These are phyloP conservation scores for Gelatoporia subvermispora DNA, from an alignment of 768 basidiomycete species.

Conservation along the genomic window DNA sequence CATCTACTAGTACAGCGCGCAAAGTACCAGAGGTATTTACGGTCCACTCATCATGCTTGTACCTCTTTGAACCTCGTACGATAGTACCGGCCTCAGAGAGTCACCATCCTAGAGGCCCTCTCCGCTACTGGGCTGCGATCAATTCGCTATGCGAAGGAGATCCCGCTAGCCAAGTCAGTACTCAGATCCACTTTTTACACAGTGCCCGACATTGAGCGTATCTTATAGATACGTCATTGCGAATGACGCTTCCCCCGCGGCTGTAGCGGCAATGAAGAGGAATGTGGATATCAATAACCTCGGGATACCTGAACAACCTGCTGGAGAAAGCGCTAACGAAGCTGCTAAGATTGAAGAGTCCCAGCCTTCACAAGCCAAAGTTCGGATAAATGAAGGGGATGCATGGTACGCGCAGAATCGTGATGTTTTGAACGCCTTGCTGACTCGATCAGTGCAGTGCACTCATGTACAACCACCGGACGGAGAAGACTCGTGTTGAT, in stretches of 20 bases:
- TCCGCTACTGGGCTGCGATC: conserved; percentile 94
- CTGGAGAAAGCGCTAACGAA: conserved; percentile 1
- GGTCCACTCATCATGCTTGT: too few species aligned
- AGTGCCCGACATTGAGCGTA: neutral
- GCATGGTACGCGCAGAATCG: conserved; percentile 59
- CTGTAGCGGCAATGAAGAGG: conserved; percentile 78
- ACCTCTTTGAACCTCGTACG: neutral
- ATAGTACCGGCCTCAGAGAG: conserved; percentile 56
- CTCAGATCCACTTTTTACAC: neutral
- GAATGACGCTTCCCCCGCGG: conserved; percentile 84
- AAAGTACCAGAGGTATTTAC: conserved; percentile 13
- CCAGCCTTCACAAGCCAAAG: conserved; percentile 39
- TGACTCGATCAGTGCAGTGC: conserved; percentile 40
- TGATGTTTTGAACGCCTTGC: neutral
- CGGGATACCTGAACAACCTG: conserved; percentile 26
- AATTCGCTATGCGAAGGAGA: conserved; percentile 96
- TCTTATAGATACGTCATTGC: conserved; percentile 78
- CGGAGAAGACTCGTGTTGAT: conserved; percentile 71
- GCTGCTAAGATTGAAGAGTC: conserved; percentile 2
- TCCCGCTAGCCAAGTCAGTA: conserved; percentile 79
- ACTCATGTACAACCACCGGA: conserved; percentile 86
- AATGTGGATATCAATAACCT: conserved; percentile 84
- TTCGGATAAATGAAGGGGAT: conserved; percentile 87
- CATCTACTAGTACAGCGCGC: neutral
- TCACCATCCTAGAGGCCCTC: conserved; percentile 86